Conservation (phyloP, 352 stramenopile genomes). For the Phytopythium ostracodes region DNA sequence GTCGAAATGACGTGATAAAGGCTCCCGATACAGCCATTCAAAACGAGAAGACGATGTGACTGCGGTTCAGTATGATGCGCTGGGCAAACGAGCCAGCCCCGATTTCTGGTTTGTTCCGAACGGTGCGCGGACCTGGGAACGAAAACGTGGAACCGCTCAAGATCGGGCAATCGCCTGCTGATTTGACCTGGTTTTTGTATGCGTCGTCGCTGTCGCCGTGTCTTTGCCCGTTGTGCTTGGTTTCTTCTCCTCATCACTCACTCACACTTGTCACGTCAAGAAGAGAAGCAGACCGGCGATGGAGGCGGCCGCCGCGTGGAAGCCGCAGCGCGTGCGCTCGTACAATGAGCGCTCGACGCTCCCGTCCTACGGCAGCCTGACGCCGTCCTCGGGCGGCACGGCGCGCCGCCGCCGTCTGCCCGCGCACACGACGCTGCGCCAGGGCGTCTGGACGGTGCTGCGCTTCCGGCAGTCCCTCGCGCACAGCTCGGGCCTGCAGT, state of each 20-base stretch:
- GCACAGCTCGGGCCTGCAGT: slow-evolving; percentile 36
- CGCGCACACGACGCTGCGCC: slow-evolving; percentile 20
- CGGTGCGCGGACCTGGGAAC: background rate
- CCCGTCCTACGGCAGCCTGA: slow-evolving; percentile 11
- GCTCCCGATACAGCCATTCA: no score
- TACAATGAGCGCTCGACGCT: slow-evolving; percentile 27
- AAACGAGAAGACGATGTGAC: no score
- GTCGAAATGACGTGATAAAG: background rate
- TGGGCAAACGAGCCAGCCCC: background rate
- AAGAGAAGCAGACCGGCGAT: background rate
- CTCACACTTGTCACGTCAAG: background rate
- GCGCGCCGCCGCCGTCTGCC: slow-evolving; percentile 9
- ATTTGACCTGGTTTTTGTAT: background rate
- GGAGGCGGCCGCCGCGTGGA: slow-evolving; percentile 2
- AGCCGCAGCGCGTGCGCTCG: slow-evolving; percentile 14
- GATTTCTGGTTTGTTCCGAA: background rate
- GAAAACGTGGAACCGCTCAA: background rate
- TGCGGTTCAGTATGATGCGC: no score
- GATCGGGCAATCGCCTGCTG: no score
- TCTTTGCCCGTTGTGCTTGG: background rate
- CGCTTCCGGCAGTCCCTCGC: slow-evolving; percentile 46
- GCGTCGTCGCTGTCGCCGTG: background rate
- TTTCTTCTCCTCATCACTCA: background rate
- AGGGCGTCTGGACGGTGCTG: slow-evolving; percentile 59
- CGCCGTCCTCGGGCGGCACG: slow-evolving; percentile 13